Evolutionary conservation across 2,329 filamentous ascomycete species (phyloP).

Genomic region (Botrytis fabae): DNA sequence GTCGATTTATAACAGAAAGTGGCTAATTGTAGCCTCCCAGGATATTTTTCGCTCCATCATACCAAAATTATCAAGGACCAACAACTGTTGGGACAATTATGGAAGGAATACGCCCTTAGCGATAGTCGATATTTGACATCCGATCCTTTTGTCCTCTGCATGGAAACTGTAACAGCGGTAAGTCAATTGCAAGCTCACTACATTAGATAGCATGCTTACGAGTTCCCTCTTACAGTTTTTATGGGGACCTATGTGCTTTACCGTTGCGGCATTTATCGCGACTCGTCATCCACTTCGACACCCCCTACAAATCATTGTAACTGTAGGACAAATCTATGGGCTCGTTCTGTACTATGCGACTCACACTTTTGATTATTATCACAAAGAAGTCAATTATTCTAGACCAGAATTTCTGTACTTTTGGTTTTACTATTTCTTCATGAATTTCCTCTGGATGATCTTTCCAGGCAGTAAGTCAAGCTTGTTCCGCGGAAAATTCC

Average conservation of each 20-base stretch:
- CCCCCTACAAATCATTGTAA: slow-evolving; percentile 48
- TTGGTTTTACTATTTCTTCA: slow-evolving; percentile 63
- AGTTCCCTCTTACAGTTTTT: slow-evolving; percentile 43
- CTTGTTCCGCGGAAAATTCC: background rate
- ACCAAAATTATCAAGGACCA: slow-evolving; percentile 44
- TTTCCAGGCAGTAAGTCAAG: slow-evolving; percentile 53
- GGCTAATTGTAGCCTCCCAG: slow-evolving; percentile 22
- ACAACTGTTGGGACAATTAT: slow-evolving; percentile 53
- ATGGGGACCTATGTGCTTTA: slow-evolving; percentile 60
- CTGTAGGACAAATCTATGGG: slow-evolving; percentile 48
- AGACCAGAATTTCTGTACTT: slow-evolving; percentile 62
- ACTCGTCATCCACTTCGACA: slow-evolving; percentile 49
- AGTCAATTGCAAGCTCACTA: slow-evolving; percentile 4
- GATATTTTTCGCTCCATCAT: slow-evolving; percentile 52
- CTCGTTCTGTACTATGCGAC: slow-evolving; percentile 65
- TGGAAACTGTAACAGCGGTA: slow-evolving; percentile 55
- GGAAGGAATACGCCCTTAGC: slow-evolving; percentile 59
- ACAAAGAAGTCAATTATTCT: slow-evolving; percentile 52
- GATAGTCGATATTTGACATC: slow-evolving; percentile 57
- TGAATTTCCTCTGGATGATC: slow-evolving; percentile 62
- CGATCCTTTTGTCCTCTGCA: slow-evolving; percentile 55
- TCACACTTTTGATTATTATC: slow-evolving; percentile 51
- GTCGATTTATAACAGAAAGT: background rate
- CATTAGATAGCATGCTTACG: background rate
- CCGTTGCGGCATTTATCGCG: slow-evolving; percentile 50